phyloP scores from a whole-genome alignment of 1,139 yeast genomes.

The Kodamaea fungicola region DNA sequence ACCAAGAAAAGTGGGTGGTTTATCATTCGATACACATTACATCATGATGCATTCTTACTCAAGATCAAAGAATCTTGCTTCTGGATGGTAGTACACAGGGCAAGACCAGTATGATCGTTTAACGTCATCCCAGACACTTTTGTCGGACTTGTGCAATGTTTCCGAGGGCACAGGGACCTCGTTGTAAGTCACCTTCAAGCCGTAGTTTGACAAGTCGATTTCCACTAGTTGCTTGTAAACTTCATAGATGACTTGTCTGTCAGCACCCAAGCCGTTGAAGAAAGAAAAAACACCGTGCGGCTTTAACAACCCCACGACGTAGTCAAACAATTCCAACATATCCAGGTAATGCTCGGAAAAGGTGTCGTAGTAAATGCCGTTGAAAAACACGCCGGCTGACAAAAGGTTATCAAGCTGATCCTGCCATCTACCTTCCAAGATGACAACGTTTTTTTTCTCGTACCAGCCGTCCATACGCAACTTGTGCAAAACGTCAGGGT shows the following conservation, averaged over 20 bases:
- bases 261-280: constrained; percentile 97
- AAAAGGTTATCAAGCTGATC: constrained; percentile 66
- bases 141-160: constrained; percentile 21
- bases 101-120: constrained; percentile 75
- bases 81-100: constrained; percentile 65
- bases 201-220: constrained; percentile 76
- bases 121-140: constrained; percentile 66
- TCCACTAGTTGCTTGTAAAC: constrained; percentile 83
- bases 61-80: constrained; percentile 43
- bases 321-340: constrained; percentile 81
- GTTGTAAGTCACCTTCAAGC: constrained; percentile 56
- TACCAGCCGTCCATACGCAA: constrained; percentile 81
- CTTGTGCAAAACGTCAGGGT: constrained; percentile 79
- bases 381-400: constrained; percentile 67
- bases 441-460: constrained; percentile 64
- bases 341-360: constrained; percentile 84
- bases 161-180: constrained; percentile 39
- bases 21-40: no score
- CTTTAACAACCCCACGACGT: constrained; percentile 75
- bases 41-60: background rate
- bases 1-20: no score
- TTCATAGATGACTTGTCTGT: constrained; percentile 81
- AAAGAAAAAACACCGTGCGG: constrained; percentile 83
- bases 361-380: constrained; percentile 92
- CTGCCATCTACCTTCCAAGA: constrained; percentile 91